Conservation (phyloP, 192 early-diverging fungal species). For the Coemansia sp. region DNA sequence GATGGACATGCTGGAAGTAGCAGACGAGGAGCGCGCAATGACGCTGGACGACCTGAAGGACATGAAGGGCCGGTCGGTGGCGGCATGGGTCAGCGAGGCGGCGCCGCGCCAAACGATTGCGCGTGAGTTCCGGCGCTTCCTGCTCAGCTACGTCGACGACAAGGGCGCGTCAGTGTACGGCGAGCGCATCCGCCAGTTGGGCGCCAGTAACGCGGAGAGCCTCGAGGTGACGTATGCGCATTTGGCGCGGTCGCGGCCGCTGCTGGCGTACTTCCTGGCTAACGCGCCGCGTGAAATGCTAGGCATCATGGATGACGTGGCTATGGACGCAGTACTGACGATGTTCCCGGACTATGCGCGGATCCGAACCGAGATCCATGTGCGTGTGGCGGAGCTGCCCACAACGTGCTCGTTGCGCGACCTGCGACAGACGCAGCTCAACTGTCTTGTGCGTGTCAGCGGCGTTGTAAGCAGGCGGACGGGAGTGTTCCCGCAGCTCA, state of each 20-base stretch:
- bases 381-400: constrained; percentile 88
- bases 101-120: constrained; percentile 79
- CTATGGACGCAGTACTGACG: constrained; percentile 83
- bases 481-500: constrained; percentile 95
- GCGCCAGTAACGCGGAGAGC: constrained; percentile 81
- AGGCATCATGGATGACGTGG: constrained; percentile 89
- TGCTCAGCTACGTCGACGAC: constrained; percentile 82
- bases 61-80: constrained; percentile 76
- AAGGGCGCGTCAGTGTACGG: constrained; percentile 91
- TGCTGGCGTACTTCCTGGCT: constrained; percentile 85
- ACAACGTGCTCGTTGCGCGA: constrained; percentile 83
- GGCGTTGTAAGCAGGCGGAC: constrained; percentile 93
- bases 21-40: constrained; percentile 66
- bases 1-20: constrained; percentile 60
- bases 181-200: constrained; percentile 83
- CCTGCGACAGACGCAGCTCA: constrained; percentile 87
- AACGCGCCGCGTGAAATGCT: constrained; percentile 88
- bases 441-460: constrained; percentile 84
- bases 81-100: constrained; percentile 84
- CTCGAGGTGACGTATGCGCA: constrained; percentile 87
- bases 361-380: constrained; percentile 91
- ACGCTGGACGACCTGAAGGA: constrained; percentile 77
- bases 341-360: constrained; percentile 89
- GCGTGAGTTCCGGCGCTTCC: constrained; percentile 85
- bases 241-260: constrained; percentile 71